These are phyloP conservation scores for Pilatotrama ljubarskyi DNA, from an alignment of 768 basidiomycete genomes.

Conservation along the genomic window DNA sequence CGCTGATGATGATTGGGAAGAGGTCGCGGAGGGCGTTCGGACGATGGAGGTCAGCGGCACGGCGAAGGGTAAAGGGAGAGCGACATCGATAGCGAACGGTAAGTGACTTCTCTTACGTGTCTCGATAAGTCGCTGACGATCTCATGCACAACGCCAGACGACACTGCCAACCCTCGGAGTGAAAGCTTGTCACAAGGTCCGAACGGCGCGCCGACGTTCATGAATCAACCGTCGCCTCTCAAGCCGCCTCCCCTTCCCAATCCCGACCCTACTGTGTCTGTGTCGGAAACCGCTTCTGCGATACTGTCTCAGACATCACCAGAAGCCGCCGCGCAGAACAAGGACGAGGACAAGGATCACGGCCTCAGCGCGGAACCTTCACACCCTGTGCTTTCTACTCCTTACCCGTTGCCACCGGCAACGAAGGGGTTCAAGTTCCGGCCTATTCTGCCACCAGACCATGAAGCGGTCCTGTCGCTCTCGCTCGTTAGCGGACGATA, in stretches of 20 bases:
- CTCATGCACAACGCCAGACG: not conserved
- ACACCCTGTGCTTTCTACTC: slow-evolving; percentile 35
- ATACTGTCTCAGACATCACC: slow-evolving; percentile 15
- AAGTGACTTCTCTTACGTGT: not conserved
- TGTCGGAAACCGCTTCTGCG: slow-evolving; percentile 21
- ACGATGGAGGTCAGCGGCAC: slow-evolving; percentile 18
- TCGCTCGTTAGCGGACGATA: slow-evolving; percentile 78
- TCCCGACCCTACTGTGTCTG: slow-evolving; percentile 28
- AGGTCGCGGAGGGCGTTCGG: not conserved
- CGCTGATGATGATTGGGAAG: slow-evolving; percentile 73
- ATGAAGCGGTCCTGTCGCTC: slow-evolving; percentile 68
- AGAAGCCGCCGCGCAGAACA: not conserved
- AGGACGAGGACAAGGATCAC: not conserved
- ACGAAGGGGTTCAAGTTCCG: slow-evolving; percentile 73
- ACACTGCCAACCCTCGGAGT: not conserved
- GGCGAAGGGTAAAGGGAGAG: slow-evolving; percentile 36
- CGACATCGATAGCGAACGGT: slow-evolving; percentile 1
- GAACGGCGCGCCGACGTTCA: slow-evolving; percentile 25
- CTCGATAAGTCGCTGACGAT: too few species aligned
- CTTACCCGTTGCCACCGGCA: slow-evolving; percentile 55
- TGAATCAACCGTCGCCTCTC: slow-evolving; percentile 35
- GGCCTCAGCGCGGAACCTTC: slow-evolving; percentile 32
- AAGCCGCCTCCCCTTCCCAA: slow-evolving; percentile 35
- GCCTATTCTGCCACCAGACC: slow-evolving; percentile 57
- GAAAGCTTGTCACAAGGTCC: slow-evolving; percentile 1